These are phyloP conservation scores for Kluyveromyces aestuarii DNA, from an alignment of 805 yeast genomes.

Conservation along the genomic window DNA sequence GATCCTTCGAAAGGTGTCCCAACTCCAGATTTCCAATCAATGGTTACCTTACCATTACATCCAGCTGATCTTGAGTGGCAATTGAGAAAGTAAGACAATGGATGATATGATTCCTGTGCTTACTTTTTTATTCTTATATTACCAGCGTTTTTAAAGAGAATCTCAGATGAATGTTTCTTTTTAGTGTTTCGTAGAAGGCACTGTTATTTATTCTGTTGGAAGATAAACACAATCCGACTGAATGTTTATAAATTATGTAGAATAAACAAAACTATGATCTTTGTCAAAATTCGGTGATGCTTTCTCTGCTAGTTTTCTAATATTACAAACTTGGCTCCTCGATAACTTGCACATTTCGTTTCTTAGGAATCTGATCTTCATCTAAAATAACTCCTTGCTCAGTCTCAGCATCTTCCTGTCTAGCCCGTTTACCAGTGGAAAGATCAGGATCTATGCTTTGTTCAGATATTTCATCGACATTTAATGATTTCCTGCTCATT, in stretches of 20 bases:
- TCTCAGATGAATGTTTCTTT: background rate
- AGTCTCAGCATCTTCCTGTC: background rate
- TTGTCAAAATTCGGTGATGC: background rate
- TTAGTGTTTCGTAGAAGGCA: background rate
- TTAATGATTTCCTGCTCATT: background rate
- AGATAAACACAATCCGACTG: background rate
- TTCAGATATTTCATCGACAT: background rate
- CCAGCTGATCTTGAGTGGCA: constrained; percentile 72
- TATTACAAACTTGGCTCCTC: background rate
- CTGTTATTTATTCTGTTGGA: background rate
- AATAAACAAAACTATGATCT: background rate
- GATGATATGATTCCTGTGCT: background rate
- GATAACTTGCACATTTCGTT: background rate
- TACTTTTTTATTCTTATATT: background rate
- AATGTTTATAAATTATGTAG: background rate
- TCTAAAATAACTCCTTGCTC: background rate
- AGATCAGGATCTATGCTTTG: constrained; percentile 1
- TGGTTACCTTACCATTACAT: constrained; percentile 84
- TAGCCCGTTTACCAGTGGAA: background rate
- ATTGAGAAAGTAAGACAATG: constrained; percentile 36
- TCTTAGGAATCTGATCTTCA: background rate
- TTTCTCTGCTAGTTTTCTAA: background rate
- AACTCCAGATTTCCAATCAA: constrained; percentile 68
- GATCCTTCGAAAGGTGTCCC: constrained; percentile 46
- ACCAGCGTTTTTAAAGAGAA: background rate